These are phyloP conservation scores for Penicillium macrosclerotiorum DNA, from an alignment of 495 filamentous ascomycete genomes.

Conservation along the genomic window DNA sequence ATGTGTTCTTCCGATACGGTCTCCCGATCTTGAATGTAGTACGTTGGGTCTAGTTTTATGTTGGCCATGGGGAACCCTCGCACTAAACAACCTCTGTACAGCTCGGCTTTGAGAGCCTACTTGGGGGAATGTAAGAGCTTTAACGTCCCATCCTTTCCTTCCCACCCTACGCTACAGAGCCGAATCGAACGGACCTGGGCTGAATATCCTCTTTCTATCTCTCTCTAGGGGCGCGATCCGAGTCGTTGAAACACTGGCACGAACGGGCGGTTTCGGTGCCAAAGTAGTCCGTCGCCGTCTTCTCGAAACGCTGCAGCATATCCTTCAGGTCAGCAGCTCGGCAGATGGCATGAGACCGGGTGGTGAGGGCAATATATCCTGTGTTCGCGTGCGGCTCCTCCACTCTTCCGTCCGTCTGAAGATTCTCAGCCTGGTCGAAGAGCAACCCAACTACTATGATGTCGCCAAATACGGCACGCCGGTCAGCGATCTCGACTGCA, in stretches of 20 bases:
- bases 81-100: conserved; percentile 1
- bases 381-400: conserved; percentile 71
- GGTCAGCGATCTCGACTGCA: conserved; percentile 72
- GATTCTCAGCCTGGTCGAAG: conserved; percentile 56
- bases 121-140: conserved; percentile 36
- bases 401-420: conserved; percentile 68
- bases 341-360: conserved; percentile 65
- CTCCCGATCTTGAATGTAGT: conserved; percentile 56
- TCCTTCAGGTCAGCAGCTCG: conserved; percentile 67
- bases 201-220: no score
- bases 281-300: conserved; percentile 67
- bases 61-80: neutral
- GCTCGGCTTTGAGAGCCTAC: conserved; percentile 40
- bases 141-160: neutral
- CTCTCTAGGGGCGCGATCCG: conserved; percentile 46
- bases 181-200: no score
- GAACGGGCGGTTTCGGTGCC: conserved; percentile 75
- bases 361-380: conserved; percentile 64
- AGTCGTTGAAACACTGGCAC: conserved; percentile 70
- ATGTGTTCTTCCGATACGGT: conserved; percentile 71
- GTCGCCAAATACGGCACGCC: conserved; percentile 59
- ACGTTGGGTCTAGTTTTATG: no score
- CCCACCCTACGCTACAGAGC: neutral
- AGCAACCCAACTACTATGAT: conserved; percentile 62
- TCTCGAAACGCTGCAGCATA: conserved; percentile 73